Conservation (phyloP, 805 yeast species). For the Lipomyces japonicus region DNA sequence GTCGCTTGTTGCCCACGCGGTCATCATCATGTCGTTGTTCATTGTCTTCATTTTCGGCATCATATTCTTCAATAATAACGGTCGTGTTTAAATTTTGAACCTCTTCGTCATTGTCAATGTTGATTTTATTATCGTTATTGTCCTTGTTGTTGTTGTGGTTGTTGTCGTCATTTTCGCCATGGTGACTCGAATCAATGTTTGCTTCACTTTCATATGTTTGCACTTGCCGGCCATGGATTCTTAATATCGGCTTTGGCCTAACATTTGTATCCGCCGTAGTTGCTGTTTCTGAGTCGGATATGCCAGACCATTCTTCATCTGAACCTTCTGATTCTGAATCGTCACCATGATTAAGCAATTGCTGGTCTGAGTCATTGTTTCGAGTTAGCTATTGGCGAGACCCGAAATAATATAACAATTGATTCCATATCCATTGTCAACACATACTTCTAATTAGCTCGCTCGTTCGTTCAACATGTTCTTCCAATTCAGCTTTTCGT, state of each 20-base stretch:
- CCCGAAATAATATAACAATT: too few species aligned
- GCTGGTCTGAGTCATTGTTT: too few species aligned
- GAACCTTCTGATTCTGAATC: constrained; percentile 1
- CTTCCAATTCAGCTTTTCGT: constrained; percentile 59
- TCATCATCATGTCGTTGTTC: not conserved
- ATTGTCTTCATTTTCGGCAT: constrained; percentile 2
- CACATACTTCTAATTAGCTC: constrained; percentile 32
- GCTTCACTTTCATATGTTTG: not conserved
- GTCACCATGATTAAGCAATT: constrained; percentile 1
- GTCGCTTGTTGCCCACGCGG: constrained; percentile 40
- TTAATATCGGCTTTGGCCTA: constrained; percentile 56
- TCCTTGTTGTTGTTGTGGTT: not conserved
- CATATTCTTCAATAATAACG: constrained; percentile 56
- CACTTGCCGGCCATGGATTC: constrained; percentile 33
- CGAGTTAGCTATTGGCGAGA: too few species aligned
- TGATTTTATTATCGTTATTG: constrained; percentile 33
- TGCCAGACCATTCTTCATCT: constrained; percentile 24
- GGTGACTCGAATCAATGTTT: not conserved
- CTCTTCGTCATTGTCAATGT: constrained; percentile 46
- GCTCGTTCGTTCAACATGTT: constrained; percentile 57
- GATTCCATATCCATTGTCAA: too few species aligned
- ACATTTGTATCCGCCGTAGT: constrained; percentile 18
- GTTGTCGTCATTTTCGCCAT: not conserved
- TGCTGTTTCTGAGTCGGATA: constrained; percentile 2
- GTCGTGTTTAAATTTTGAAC: constrained; percentile 50